These are phyloP conservation scores for Ramularia collo-cygni DNA, from an alignment of 2,329 filamentous ascomycete species.

Conservation along the genomic window DNA sequence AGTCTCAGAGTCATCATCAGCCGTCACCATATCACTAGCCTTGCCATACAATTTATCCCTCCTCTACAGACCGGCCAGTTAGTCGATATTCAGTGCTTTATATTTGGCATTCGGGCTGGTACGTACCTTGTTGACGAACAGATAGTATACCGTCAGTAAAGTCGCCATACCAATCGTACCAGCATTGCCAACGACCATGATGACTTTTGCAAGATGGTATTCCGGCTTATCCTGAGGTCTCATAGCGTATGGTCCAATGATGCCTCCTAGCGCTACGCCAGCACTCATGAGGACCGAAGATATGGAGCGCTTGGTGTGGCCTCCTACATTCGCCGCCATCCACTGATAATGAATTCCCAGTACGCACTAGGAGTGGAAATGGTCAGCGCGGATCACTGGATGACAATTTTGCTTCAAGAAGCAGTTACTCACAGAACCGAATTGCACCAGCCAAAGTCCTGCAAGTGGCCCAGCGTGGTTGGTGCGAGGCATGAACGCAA, in stretches of 20 bases:
- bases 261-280: constrained; percentile 32
- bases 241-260: constrained; percentile 37
- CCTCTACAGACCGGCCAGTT: not conserved
- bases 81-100: not conserved
- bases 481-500: constrained; percentile 25
- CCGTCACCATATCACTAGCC: constrained; percentile 1
- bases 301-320: constrained; percentile 55
- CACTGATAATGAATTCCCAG: constrained; percentile 23
- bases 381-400: too few species aligned
- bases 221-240: constrained; percentile 30
- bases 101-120: too few species aligned
- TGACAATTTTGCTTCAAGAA: not conserved
- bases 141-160: constrained; percentile 37
- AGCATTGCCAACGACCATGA: constrained; percentile 32
- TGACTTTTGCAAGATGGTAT: constrained; percentile 38
- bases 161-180: constrained; percentile 33
- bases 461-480: constrained; percentile 40
- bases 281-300: constrained; percentile 51
- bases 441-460: constrained; percentile 35
- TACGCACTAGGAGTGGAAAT: constrained; percentile 1
- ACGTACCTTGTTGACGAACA: constrained; percentile 8
- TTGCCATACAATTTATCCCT: constrained; percentile 10
- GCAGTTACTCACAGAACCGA: constrained; percentile 21
- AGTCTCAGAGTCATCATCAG: constrained; percentile 3
- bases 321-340: constrained; percentile 51